Base-by-base conservation (phyloP, 2,329 filamentous ascomycete species). In the Endothia cerciana region DNA sequence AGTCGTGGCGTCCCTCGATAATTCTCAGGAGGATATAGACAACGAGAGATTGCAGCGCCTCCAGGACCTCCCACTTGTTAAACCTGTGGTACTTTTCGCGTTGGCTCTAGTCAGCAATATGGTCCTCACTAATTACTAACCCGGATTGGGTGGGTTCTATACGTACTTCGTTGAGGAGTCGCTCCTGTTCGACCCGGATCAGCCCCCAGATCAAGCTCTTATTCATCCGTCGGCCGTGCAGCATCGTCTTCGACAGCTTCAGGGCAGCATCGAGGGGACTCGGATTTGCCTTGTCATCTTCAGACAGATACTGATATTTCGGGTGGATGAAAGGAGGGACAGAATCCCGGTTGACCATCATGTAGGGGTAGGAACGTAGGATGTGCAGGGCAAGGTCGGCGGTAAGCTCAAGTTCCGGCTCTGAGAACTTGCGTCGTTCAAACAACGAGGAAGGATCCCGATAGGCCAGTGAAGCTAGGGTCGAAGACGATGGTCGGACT, bases 31-130 rank as follows among this genome's bases (percentile, higher is more conserved):
- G 45, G 4, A 65, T 65, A 43, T 65, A 65, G 30, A 61, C 15
- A 41, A 65, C 56, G 36, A 65, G 43, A 28, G 63, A 51, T 55
- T 65, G 63, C 43, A 60, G 41, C n/a, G 56, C 63, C 57, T 65
- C 63, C 19, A 65, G 63, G 43, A 45, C 36, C 57, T 65, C 56
- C 63, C 63, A 65, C 63, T 56, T 65, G 63, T 65, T 53, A 33
- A 65, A 65, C 41, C 30, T 61, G 36, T 36, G 41, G 49, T 65
- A 36, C 63, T 65, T n/a, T 65, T 53, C 13, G 36, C 25, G 53
- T 56, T 56, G 53, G 30, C 30, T 56, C 30, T 56, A 40, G 53
- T 56, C 53, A 56, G 30, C 19, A 56, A 56, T 56, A 56, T 56
- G 30, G 53, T 56, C 53, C 53, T 38, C 53, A 56, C 17, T 56